phyloP scores from a whole-genome alignment of 2,329 filamentous ascomycete genomes.

The Aureobasidium lini region DNA sequence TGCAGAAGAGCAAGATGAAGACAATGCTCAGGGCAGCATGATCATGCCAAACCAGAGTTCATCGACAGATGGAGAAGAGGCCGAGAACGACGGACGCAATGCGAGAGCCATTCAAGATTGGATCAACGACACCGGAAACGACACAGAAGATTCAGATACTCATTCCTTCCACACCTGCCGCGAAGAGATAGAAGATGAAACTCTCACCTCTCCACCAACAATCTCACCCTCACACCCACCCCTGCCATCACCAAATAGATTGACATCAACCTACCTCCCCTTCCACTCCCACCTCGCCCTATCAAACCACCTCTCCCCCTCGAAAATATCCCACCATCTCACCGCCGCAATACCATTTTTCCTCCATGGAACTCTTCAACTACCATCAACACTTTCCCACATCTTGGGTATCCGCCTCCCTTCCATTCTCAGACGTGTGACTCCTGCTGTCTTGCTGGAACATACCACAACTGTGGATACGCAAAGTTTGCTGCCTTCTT shows the following conservation, averaged over 20 bases:
- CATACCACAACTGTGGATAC: background rate
- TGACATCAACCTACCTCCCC: background rate
- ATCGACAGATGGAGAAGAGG: background rate
- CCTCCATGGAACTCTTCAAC: background rate
- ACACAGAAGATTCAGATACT: background rate
- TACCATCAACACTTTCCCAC: background rate
- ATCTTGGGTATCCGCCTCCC: background rate
- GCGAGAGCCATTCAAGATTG: too few species aligned
- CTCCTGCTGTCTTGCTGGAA: background rate
- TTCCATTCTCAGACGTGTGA: background rate
- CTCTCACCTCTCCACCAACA: too few species aligned
- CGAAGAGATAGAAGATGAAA: too few species aligned
- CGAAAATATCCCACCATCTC: background rate
- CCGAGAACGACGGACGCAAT: background rate
- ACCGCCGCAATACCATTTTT: background rate
- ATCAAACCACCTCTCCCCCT: background rate
- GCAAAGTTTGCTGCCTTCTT: background rate
- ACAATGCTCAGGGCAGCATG: background rate
- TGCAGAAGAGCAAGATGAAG: too few species aligned
- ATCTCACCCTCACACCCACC: background rate
- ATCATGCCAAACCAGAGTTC: too few species aligned
- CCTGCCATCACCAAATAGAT: background rate
- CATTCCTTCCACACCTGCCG: background rate
- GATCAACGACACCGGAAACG: too few species aligned
- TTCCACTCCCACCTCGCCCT: conserved; percentile 1